Evolutionary conservation across 192 early-diverging fungal genomes (phyloP).

Genomic region (Mortierella claussenii): DNA sequence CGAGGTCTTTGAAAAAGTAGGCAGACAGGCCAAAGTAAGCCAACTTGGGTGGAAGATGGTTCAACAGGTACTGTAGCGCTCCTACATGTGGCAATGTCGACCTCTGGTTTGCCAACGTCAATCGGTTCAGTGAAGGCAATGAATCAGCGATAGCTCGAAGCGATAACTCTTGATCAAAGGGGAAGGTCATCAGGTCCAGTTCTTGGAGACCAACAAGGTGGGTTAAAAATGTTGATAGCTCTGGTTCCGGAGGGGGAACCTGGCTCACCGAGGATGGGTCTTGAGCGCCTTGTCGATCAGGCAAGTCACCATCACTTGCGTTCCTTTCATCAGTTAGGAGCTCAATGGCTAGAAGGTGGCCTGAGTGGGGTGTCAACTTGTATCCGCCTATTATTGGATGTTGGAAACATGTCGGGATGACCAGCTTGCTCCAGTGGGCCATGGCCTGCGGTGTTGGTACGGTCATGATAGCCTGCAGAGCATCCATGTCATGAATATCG

Average conservation of each 20-base stretch:
- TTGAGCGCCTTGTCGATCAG: no score
- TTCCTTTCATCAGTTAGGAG: neutral
- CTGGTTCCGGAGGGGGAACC: neutral
- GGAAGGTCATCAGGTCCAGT: neutral
- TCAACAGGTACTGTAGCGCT: neutral
- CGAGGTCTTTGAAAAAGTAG: neutral
- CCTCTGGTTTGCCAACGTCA: neutral
- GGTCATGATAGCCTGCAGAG: neutral
- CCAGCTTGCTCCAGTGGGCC: neutral
- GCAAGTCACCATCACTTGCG: no score
- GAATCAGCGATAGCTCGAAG: neutral
- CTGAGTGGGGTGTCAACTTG: neutral
- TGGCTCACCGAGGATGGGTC: no score
- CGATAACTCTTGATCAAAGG: neutral
- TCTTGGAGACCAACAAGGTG: neutral
- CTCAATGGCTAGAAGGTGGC: neutral
- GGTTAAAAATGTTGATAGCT: neutral
- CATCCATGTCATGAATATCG: neutral
- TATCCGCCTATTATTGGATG: neutral
- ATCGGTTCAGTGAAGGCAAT: neutral
- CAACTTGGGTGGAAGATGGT: neutral
- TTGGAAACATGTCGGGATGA: neutral
- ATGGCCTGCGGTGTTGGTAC: neutral
- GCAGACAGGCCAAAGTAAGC: neutral
- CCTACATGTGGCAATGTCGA: neutral